phyloP scores from a whole-genome alignment of 768 basidiomycete species.

The Lactifluus rugatus region DNA sequence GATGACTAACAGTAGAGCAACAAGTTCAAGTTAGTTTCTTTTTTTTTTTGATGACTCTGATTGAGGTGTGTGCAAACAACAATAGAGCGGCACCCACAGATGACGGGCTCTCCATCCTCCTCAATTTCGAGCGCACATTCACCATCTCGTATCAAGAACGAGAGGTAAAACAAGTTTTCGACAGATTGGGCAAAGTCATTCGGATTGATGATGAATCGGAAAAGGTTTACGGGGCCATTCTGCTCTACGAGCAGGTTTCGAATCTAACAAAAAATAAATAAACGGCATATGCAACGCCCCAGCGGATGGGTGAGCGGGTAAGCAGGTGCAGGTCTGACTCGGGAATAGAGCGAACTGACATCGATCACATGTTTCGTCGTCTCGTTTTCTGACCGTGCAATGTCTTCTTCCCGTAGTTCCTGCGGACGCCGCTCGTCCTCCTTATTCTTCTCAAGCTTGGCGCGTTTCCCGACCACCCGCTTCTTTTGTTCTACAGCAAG shows the following conservation, averaged over 20 bases:
- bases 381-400: slow-evolving; percentile 75
- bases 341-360: slow-evolving; percentile 34
- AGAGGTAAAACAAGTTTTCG: slow-evolving; percentile 93
- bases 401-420: slow-evolving; percentile 76
- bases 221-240: slow-evolving; percentile 58
- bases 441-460: slow-evolving; percentile 62
- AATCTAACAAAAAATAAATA: no score
- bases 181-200: slow-evolving; percentile 86
- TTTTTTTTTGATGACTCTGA: neutral
- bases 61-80: no score
- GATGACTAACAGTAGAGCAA: slow-evolving; percentile 36
- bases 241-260: slow-evolving; percentile 44
- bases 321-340: no score
- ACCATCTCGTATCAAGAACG: slow-evolving; percentile 85
- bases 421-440: slow-evolving; percentile 63
- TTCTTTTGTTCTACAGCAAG: slow-evolving; percentile 81
- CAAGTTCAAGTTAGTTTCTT: neutral
- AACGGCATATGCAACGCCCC: neutral
- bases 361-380: slow-evolving; percentile 76
- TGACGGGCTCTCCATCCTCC: slow-evolving; percentile 59
- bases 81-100: slow-evolving; percentile 43
- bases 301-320: no score
- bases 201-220: slow-evolving; percentile 84
- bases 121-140: slow-evolving; percentile 63
- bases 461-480: slow-evolving; percentile 46